These are phyloP conservation scores for Phytophthora brassicae DNA, from an alignment of 352 stramenopile species.

Conservation along the genomic window DNA sequence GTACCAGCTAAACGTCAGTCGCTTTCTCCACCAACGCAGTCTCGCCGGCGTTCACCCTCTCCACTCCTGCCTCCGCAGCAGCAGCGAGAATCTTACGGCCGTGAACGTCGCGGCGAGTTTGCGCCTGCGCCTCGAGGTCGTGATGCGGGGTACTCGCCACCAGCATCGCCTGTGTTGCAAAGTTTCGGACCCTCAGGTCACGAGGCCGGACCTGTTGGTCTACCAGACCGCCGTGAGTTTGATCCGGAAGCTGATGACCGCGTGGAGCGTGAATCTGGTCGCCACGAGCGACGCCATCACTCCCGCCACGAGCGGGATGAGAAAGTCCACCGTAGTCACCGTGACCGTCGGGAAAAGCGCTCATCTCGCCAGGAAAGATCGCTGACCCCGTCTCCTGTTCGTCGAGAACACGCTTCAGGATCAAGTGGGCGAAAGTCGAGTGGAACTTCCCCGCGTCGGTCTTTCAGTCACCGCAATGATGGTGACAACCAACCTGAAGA, in stretches of 20 bases:
- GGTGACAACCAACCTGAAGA: constrained; percentile 27
- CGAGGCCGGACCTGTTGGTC: constrained; percentile 6
- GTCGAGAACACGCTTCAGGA: constrained; percentile 25
- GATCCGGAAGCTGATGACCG: constrained; percentile 13
- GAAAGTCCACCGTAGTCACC: constrained; percentile 36
- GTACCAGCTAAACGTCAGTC: constrained; percentile 17
- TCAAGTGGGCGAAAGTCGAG: constrained; percentile 34
- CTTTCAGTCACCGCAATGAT: constrained; percentile 31
- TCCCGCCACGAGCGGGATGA: constrained; percentile 34
- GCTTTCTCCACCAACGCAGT: constrained; percentile 15
- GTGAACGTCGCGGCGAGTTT: constrained; percentile 28
- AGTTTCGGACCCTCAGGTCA: constrained; percentile 2
- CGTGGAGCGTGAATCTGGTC: constrained; percentile 23
- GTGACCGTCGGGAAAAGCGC: constrained; percentile 33
- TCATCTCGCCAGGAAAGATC: constrained; percentile 32
- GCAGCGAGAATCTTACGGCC: constrained; percentile 26
- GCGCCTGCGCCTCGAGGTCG: constrained; percentile 12
- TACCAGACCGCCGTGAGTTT: constrained; percentile 22
- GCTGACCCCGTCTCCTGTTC: constrained; percentile 43
- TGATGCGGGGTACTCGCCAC: constrained; percentile 30
- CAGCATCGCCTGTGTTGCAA: constrained; percentile 29
- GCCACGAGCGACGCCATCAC: constrained; percentile 33
- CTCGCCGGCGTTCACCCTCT: constrained; percentile 20
- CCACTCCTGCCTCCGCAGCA: constrained; percentile 16
- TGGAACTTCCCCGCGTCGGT: constrained; percentile 29